Base-by-base conservation (phyloP, 176 grass and related monocot species). In the Oryza officinalis region DNA sequence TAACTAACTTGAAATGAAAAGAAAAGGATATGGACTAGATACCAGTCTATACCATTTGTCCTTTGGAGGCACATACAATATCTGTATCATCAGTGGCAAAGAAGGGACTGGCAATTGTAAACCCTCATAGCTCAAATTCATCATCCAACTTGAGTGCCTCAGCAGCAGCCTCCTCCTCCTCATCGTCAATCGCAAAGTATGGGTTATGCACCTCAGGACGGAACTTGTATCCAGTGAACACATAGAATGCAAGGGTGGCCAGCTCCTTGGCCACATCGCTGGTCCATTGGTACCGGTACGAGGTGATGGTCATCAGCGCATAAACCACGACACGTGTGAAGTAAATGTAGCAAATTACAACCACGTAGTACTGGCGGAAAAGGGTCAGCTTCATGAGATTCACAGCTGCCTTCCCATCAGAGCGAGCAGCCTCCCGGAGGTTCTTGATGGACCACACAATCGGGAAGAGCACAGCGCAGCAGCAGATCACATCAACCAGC, bases 361-460 rank as follows among this genome's bases (percentile, higher is more conserved):
- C 89, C 72, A 98, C 91, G 22, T 96, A 99, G 73, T 99, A 96
- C 83, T 96, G 96, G 32, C 96, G 93, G 88, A 99, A 99, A 26
- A 96, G 89, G 5, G 96, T 99, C 22, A 99, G 90, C 84, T 99
- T 99, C 91, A 96, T 94, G 54, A 99, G 90, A 87, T 98, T 98
- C 45, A 98, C 96, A 0, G 93, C 91, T 0, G 96, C 96, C 85
- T 96, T 96, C 40, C 96, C 93, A 20, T 98, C 96, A 0, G 89
- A 88, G 27, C 93, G 90, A 76, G 96, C 96, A 74, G 96, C 96
- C 89, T 98, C 96, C 8, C 93, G 87, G 45, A 98, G 89, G 80
- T 98, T 98, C 80, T 98, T 98, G 71, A 98, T 98, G 17, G 96
- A 98, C 96, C 96, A 95, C 0, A 98, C 93, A 32, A 95, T 98